Base-by-base conservation (phyloP, 2,329 filamentous ascomycete genomes). In the Botrytis cinerea region DNA sequence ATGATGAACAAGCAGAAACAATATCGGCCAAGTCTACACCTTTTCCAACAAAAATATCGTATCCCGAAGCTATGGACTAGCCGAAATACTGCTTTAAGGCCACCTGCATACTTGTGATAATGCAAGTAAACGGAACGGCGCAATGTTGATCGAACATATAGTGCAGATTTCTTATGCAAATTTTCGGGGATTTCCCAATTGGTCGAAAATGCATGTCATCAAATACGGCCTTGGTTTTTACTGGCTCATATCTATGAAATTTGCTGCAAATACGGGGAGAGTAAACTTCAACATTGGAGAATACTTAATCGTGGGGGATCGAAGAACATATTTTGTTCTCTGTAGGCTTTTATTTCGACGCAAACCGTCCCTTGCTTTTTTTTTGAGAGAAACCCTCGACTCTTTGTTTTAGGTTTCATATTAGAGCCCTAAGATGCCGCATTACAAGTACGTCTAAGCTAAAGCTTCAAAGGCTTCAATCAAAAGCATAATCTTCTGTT, bases 61-160 rank as follows among this genome's bases (percentile, higher is more conserved):
- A 43, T 68, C 25, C 66, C 48, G 35, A 68, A 43, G 43, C 48
- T 57, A 68, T 32, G 66, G 66, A 68, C n/a, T 48, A 18, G 22
- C 66, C 48, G 48, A 68, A 25, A 45, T 54, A 40, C n/a, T 68
- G 22, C n/a, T 57, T 68, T 4, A 57, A 32, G 20, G 48, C 35
- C 10, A 18, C 48, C 35, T 43, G 66, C 66, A 68, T 68, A 10
- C n/a, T 32, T 68, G 22, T 57, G 9, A 67, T 40, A 32, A 57
- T 68, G 48, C 48, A 68, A 68, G 25, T 57, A 16, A 38, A 12
- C 48, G 35, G 35, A n/a, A 32, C 25, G 35, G 66, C 48, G 66
- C 18, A 38, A 18, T 43, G 5, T 32, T 43, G 48, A 68, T 68
- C 64, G 25, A 67, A 54, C 25, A 40, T 28, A 1, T 40, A 40